phyloP scores from a whole-genome alignment of 345 rosid species.

The Alliaria petiolata region DNA sequence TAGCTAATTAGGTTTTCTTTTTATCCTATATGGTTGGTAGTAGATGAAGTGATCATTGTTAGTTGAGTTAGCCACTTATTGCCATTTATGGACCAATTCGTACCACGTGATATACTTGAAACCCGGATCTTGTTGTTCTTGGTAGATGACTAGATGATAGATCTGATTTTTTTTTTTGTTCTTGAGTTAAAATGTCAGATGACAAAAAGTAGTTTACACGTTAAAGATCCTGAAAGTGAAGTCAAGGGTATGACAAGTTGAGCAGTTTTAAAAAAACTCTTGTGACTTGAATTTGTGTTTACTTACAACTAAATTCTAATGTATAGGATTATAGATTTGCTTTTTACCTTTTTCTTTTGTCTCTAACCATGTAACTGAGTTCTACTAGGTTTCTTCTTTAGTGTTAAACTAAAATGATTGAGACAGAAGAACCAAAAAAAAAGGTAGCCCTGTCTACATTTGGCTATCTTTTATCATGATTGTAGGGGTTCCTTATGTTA shows the following conservation, averaged over 20 bases:
- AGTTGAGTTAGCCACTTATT: constrained; percentile 29
- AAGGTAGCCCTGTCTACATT: background rate
- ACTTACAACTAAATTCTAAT: background rate
- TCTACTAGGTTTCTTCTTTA: constrained; percentile 1
- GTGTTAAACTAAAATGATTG: constrained; percentile 6
- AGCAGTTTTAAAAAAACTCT: background rate
- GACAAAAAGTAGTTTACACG: constrained; percentile 18
- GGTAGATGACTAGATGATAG: background rate
- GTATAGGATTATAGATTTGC: background rate
- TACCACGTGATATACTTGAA: constrained; percentile 26
- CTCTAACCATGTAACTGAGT: background rate
- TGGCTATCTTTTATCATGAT: background rate
- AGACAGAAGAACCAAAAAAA: background rate
- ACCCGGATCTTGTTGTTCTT: constrained; percentile 25
- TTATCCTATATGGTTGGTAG: constrained; percentile 5
- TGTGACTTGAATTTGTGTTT: background rate
- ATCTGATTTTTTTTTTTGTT: constrained; percentile 1
- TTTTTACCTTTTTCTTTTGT: background rate
- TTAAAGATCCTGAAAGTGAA: background rate
- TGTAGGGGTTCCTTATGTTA: background rate
- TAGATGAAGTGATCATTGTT: constrained; percentile 20
- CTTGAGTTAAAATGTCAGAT: background rate
- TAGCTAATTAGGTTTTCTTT: background rate
- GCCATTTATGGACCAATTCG: constrained; percentile 4
- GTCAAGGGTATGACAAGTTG: background rate